Conservation (phyloP, 176 grass and related monocot species). For the Avena sativa region DNA sequence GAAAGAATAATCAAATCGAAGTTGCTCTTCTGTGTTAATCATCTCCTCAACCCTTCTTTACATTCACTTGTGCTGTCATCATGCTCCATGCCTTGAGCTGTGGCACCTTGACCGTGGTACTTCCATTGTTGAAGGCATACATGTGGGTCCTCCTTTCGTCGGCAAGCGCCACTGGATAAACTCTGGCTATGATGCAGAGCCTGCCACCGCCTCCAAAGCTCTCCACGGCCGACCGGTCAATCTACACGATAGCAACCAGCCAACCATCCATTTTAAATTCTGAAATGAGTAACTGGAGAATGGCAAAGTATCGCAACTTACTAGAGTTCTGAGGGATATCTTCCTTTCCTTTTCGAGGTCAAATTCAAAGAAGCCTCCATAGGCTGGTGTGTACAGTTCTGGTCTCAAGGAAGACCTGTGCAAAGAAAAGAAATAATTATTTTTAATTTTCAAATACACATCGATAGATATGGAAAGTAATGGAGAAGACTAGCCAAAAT, state of each 20-base stretch:
- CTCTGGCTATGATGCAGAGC: constrained; percentile 6
- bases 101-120: neutral
- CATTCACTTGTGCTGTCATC: constrained; percentile 4
- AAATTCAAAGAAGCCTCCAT: constrained; percentile 22
- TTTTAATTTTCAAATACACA: neutral
- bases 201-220: constrained; percentile 18
- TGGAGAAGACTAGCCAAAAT: neutral
- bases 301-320: neutral
- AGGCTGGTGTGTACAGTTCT: constrained; percentile 12
- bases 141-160: neutral
- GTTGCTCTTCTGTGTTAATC: neutral
- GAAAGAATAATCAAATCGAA: neutral
- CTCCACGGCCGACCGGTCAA: neutral
- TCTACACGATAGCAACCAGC: neutral
- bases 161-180: neutral
- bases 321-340: constrained; percentile 6
- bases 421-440: neutral
- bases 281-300: neutral
- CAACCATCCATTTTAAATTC: neutral
- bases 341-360: neutral
- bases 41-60: neutral
- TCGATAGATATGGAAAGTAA: neutral
- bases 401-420: constrained; percentile 3
- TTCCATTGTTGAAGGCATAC: constrained; percentile 24
- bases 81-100: constrained; percentile 15